These are phyloP conservation scores for Anacardium occidentale DNA, from an alignment of 345 rosid species.

Conservation along the genomic window DNA sequence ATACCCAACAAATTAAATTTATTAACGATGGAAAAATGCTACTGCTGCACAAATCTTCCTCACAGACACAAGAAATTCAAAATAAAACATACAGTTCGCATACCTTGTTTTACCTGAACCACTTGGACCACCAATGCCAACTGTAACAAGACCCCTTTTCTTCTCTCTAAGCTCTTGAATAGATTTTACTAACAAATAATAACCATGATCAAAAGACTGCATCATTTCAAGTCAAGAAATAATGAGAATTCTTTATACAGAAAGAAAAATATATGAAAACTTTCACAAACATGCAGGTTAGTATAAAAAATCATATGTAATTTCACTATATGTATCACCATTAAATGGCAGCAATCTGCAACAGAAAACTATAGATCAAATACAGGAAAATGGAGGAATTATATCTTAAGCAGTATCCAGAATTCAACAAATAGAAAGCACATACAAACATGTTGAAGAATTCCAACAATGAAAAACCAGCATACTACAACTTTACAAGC, in stretches of 20 bases:
- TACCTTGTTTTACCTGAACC: conserved; percentile 99
- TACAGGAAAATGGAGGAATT: not conserved
- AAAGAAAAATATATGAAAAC: not conserved
- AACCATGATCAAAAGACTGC: conserved; percentile 95
- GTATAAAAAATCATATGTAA: conserved; percentile 1
- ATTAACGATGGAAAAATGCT: conserved; percentile 6
- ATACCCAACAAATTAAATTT: conserved; percentile 19
- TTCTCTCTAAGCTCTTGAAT: conserved; percentile 96
- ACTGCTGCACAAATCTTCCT: conserved; percentile 1
- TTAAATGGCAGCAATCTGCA: not conserved
- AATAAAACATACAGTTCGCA: conserved; percentile 6
- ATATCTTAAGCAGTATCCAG: not conserved
- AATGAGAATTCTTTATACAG: conserved; percentile 8
- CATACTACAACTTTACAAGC: conserved; percentile 4
- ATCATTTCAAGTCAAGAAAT: conserved; percentile 21
- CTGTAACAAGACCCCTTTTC: conserved; percentile 82
- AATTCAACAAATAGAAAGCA: no score
- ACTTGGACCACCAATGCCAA: conserved; percentile 97
- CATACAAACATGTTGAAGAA: not conserved
- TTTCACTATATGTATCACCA: not conserved
- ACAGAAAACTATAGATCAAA: not conserved
- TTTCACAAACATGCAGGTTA: not conserved
- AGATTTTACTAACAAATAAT: conserved; percentile 81
- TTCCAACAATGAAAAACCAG: not conserved
- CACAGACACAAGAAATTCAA: not conserved